Base-by-base conservation (phyloP, 1,284 basidiomycete genomes). In the Singerocomus inundabilis region DNA sequence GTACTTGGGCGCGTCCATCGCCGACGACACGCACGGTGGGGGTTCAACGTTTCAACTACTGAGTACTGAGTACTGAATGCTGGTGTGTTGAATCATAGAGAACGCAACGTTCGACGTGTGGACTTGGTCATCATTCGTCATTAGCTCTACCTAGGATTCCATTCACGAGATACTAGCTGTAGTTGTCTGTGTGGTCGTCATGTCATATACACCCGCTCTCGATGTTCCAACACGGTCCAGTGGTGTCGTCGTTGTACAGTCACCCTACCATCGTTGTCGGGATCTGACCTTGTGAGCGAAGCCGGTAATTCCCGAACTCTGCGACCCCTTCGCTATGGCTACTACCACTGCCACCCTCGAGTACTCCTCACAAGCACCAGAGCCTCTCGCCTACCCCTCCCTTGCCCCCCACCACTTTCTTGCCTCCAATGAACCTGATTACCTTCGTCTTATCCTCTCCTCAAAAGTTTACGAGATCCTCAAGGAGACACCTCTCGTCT, bases 401-500 rank as follows among this genome's bases (percentile, higher is more conserved):
- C 79, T 93, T 4, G 70, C 83, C 1, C 70, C 78, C 28, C 85
- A 93, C 59, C 71, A 81, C 57, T 72, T 92, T 25, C 75, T 89
- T 5, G 71, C 85, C 1, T 78, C 80, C 52, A 81, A 84, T 37
- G 85, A 85, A 7, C 95, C 95, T 0, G 96, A 99, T 71, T 99
- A 99, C 68, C 81, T 99, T 31, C 81, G 89, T 37, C 85, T 99
- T 57, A 98, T 97, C 66, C 79, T 98, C 49, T 91, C 88, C 42
- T 85, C 95, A 18, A 94, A 95, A 69, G 93, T 98, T 48, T 98
- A 99, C 71, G 90, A 95, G 51, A 85, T 98, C 59, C 75, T 98
- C 58, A 85, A 91, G 60, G 91, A 95, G 70, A 98, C 96, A 0
- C 96, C 96, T 0, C 79, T 99, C 36, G 88, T 93, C 30, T 79